Percentiles rank a stretch among this genome's conserved stretches.
phyloP scores from a whole-genome alignment of 441 rosid species.

The Croton setiger region DNA sequence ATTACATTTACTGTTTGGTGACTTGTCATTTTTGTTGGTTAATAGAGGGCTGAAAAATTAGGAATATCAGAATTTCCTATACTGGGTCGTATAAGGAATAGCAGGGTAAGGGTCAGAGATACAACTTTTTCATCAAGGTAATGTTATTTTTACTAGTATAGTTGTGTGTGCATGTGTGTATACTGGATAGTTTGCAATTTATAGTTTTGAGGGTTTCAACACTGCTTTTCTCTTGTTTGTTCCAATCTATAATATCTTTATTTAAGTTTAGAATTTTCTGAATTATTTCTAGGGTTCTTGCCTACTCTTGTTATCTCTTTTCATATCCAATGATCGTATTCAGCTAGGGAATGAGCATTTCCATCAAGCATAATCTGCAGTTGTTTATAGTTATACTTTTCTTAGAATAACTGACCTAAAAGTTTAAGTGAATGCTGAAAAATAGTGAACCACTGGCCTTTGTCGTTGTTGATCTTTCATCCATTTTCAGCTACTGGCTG shows the following conservation, averaged over 20 bases:
- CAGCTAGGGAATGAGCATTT: neutral
- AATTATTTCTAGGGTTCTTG: neutral
- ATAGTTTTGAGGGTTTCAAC: neutral
- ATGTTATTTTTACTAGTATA: neutral
- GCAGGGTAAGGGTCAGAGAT: constrained; percentile 86
- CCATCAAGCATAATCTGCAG: neutral
- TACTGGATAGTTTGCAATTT: no score
- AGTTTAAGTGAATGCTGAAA: neutral
- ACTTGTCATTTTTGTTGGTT: constrained; percentile 24
- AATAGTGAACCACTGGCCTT: neutral
- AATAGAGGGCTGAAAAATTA: constrained; percentile 83
- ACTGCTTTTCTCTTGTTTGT: neutral
- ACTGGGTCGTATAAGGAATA: constrained; percentile 84
- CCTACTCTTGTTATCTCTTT: neutral
- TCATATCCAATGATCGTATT: neutral
- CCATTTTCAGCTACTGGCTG: neutral
- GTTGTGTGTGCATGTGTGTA: no score
- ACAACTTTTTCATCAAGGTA: constrained; percentile 97
- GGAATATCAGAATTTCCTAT: constrained; percentile 86
- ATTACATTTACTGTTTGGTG: neutral
- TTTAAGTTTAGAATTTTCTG: neutral
- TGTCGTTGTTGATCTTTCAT: neutral
- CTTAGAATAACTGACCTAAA: neutral
- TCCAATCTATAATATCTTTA: neutral
- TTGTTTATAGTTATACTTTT: neutral